Evolutionary conservation across 441 rosid species (phyloP), one percentile per base, ranked within the genome.

Genomic region (Dalechampia spathulata): DNA sequence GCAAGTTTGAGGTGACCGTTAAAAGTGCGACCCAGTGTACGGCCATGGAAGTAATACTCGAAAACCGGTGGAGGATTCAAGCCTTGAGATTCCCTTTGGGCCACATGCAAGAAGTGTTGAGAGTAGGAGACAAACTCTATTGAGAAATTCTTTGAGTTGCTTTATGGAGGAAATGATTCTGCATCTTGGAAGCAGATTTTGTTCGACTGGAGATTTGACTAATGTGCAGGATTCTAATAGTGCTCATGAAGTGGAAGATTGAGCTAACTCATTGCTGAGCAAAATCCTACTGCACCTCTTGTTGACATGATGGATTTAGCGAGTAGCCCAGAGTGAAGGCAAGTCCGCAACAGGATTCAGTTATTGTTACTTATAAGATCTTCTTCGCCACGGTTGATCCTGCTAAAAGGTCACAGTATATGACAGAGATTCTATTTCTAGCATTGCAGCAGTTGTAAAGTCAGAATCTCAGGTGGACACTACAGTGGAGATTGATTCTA

Each of bases 91-190:
- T 72, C 98, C 98, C 5, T 55, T 51, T 49, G 83, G 96, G 74
- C 98, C 98, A 10, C 66, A 70, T 9, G 98, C 85, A 0, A 73
- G 75, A 40, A 83, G 93, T 20, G 83, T 88, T 28, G 98, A 91
- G 75, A 83, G 96, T 49, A 73, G 77, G 80, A 88, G 98, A 81
- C 95, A 86, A 66, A 74, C 78, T 16, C 73, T 84, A 68, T 90
- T 75, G 44, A 71, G 98, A 67, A 74, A 71, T 49, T 57, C 85
- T 34, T 71, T 76, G 52, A 74, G 72, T 60, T 76, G 75, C 61
- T 87, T 96, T 0, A 67, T 91, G 75, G 98, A 91, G 49, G 96
- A 86, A 67, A 79, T 91, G 95, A 83, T 91, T 59, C 86, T 87
- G 45, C 95, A 81, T 22, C 76, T 87, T 65, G 85, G 86, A 66